Percentiles rank a stretch among this genome's conserved stretches.
Evolutionary conservation across 2,329 filamentous ascomycete species (phyloP).

Genomic region (Pseudodiploospora longispora): DNA sequence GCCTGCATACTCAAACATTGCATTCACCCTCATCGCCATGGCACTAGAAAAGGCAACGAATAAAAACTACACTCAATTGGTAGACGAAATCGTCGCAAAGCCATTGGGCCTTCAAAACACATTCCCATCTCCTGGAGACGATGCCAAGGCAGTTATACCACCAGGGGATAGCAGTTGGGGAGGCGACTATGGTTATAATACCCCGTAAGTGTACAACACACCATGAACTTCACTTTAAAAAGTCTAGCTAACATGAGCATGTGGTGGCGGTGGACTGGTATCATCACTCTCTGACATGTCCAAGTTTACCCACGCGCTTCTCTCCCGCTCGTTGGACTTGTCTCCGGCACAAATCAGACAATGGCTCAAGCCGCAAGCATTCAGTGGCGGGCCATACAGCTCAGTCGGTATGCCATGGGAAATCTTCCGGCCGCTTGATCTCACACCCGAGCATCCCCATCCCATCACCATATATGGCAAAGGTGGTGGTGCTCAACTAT

Average conservation of each 20-base stretch:
- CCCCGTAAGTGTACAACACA: conserved; percentile 19
- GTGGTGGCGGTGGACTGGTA: conserved; percentile 25
- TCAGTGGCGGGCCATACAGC: conserved; percentile 19
- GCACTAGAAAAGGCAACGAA: conserved; percentile 23
- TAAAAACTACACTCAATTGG: conserved; percentile 19
- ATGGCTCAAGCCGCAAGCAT: conserved; percentile 28
- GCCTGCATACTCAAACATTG: conserved; percentile 34
- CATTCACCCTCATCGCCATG: conserved; percentile 28
- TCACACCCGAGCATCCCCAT: conserved; percentile 21
- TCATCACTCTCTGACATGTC: conserved; percentile 26
- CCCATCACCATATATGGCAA: conserved; percentile 26
- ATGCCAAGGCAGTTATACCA: conserved; percentile 24
- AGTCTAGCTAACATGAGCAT: conserved; percentile 1
- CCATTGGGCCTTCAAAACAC: conserved; percentile 14
- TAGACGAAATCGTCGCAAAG: conserved; percentile 13
- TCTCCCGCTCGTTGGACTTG: conserved; percentile 19
- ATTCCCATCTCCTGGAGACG: conserved; percentile 20
- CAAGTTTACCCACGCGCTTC: conserved; percentile 19
- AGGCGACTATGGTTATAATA: conserved; percentile 22
- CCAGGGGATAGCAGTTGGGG: conserved; percentile 25
- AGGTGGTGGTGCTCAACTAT: conserved; percentile 24
- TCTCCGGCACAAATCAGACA: conserved; percentile 15
- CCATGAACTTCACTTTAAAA: neutral
- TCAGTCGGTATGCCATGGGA: conserved; percentile 31
- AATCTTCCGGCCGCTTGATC: conserved; percentile 19